Conservation (phyloP, 768 basidiomycete species). For the Pleurotus ostreatus region DNA sequence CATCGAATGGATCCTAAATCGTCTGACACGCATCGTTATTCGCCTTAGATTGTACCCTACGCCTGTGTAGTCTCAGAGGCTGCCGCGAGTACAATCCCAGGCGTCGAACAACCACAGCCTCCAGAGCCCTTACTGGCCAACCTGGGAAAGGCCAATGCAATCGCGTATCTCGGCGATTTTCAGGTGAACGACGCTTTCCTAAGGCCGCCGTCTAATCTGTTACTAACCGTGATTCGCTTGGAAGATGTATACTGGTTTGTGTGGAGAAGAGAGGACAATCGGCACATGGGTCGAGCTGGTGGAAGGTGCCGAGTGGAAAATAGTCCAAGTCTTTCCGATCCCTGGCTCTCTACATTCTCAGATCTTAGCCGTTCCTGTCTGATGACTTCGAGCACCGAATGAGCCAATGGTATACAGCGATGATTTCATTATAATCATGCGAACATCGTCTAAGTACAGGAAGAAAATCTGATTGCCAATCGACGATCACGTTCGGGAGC, state of each 20-base stretch:
- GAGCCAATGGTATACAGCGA: too few species aligned
- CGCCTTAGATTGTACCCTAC: conserved; percentile 11
- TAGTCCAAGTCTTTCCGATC: neutral
- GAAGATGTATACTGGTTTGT: conserved; percentile 24
- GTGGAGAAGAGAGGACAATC: conserved; percentile 27
- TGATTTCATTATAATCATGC: too few species aligned
- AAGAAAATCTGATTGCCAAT: too few species aligned
- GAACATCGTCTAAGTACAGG: too few species aligned
- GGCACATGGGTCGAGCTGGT: conserved; percentile 20
- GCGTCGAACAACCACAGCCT: conserved; percentile 3
- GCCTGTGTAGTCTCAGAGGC: conserved; percentile 12
- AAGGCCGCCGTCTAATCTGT: neutral
- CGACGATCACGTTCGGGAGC: too few species aligned
- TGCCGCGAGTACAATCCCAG: neutral
- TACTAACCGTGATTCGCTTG: neutral
- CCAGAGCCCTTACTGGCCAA: conserved; percentile 24
- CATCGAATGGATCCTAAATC: neutral
- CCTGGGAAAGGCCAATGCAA: conserved; percentile 17
- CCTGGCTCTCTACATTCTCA: neutral
- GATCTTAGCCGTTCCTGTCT: conserved; percentile 4
- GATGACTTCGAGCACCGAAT: too few species aligned
- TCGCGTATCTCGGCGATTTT: conserved; percentile 19
- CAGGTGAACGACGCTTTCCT: conserved; percentile 12
- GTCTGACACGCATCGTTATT: neutral
- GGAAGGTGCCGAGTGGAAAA: conserved; percentile 23